Evolutionary conservation across 129 eudicot genomes (phyloP), one percentile per base, ranked within the genome.

Genomic region (Deinandra increscens): DNA sequence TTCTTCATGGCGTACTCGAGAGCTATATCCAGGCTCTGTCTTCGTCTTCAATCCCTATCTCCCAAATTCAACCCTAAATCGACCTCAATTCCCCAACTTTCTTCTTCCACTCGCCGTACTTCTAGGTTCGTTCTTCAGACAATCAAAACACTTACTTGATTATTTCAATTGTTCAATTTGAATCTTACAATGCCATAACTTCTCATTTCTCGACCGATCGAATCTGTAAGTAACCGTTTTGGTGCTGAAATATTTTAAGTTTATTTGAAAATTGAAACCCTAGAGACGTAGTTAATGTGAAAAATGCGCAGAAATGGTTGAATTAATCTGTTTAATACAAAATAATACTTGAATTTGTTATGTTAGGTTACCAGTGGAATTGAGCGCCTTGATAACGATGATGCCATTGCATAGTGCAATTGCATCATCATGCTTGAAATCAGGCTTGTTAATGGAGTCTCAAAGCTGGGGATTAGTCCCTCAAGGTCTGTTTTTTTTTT

Each of bases 341-440:
- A n/a, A n/a, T n/a, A n/a, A 14, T 46, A 15, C 22, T 46, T 44
- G 15, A 44, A 44, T 44, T 44, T 44, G 20, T 42, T 31, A 33
- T 53, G 36, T 60, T 69, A 86, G 88, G 75, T 83, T 86, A 79
- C 86, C 88, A 13, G 77, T 75, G 71, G 92, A 83, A 69, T 31
- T 81, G 72, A 78, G 88, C 75, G 64, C 81, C 44, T 66, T 83
- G 75, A 64, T 74, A 9, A 73, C 91, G 19, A 86, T 86, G 88
- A 50, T 86, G 84, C 92, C 92, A 11, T 60, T 86, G 80, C 88
- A 86, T 78, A 86, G 82, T 69, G 92, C 88, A 17, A 75, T 83
- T 67, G 93, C 93, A 33, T 83, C 93, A 4, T 83, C 93, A 44
- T 74, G 86, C 9, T 75, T 86, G 60, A 77, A 34, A 44, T 86